A percentile compares a stretch with the other conserved stretches of the same genome.
phyloP scores from a whole-genome alignment of 139 green algal species.

The Chlorella sp. region DNA sequence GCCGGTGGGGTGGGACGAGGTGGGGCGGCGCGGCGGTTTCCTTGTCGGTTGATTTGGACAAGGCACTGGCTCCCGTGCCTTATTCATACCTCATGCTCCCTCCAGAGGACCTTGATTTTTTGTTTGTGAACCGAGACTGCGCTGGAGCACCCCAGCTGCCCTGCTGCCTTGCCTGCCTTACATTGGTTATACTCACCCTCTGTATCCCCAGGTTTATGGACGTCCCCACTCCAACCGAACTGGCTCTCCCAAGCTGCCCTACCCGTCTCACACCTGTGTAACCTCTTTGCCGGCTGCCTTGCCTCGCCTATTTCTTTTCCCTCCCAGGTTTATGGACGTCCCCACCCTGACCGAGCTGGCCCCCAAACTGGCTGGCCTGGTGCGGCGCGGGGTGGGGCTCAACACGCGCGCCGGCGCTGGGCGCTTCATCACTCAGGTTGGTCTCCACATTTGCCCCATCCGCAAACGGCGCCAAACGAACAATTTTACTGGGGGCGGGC shows the following conservation, averaged over 20 bases:
- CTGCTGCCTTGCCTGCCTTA: not conserved
- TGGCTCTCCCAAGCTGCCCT: not conserved
- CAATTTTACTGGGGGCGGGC: no score
- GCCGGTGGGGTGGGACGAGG: no score
- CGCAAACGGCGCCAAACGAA: no score
- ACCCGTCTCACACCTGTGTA: not conserved
- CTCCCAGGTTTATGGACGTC: slow-evolving; percentile 50
- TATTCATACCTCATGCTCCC: no score
- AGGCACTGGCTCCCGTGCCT: no score
- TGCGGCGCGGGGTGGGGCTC: slow-evolving; percentile 69
- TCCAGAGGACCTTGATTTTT: no score
- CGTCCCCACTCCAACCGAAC: slow-evolving; percentile 38
- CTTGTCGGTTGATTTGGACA: no score
- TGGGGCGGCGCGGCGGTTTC: no score
- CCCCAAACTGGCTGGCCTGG: slow-evolving; percentile 42
- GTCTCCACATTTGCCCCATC: no score
- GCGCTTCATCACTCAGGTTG: slow-evolving; percentile 67
- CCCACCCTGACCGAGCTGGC: slow-evolving; percentile 59
- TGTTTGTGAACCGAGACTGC: no score
- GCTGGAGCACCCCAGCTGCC: not conserved
- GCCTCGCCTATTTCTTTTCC: not conserved
- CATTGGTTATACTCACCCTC: no score
- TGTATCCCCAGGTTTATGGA: slow-evolving; percentile 48
- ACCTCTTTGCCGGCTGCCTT: not conserved
- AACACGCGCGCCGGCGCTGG: slow-evolving; percentile 81